Percentiles rank a stretch among this genome's conserved stretches.
These are phyloP conservation scores for Xylaria venustula DNA, from an alignment of 495 filamentous ascomycete genomes.

Conservation along the genomic window DNA sequence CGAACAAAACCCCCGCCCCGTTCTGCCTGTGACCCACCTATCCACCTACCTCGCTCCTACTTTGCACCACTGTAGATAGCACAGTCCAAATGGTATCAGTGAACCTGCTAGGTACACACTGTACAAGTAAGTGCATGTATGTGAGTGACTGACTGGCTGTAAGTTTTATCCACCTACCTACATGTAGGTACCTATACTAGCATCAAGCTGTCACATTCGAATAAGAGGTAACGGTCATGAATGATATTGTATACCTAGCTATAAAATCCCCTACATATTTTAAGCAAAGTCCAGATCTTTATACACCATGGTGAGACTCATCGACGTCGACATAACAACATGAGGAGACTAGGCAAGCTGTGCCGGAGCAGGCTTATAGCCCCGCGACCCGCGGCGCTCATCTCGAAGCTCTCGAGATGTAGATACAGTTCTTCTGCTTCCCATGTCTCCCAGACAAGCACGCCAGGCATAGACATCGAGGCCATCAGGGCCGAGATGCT, in stretches of 20 bases:
- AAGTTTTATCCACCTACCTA: too few species aligned
- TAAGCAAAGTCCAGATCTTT: too few species aligned
- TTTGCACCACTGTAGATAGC: too few species aligned
- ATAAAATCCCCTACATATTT: not conserved
- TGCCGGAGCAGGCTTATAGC: not conserved
- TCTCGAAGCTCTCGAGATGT: conserved; percentile 2
- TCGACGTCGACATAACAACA: not conserved
- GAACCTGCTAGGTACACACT: too few species aligned
- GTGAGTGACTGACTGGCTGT: not conserved
- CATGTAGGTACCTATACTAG: too few species aligned
- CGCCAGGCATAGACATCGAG: conserved; percentile 6
- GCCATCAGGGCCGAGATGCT: conserved; percentile 26
- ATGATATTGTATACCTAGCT: too few species aligned
- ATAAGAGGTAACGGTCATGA: too few species aligned
- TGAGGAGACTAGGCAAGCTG: conserved; percentile 2
- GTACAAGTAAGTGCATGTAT: not conserved
- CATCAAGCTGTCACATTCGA: too few species aligned
- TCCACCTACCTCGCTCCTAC: too few species aligned
- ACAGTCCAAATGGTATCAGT: too few species aligned
- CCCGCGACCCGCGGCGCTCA: not conserved
- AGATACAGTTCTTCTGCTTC: conserved; percentile 12
- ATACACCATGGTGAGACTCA: not conserved
- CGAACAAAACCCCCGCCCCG: not conserved
- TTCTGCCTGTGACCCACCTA: too few species aligned
- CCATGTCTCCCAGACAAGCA: conserved; percentile 1